Conservation (phyloP, 2,329 filamentous ascomycete genomes). For the Teratosphaeria zuluensis region DNA sequence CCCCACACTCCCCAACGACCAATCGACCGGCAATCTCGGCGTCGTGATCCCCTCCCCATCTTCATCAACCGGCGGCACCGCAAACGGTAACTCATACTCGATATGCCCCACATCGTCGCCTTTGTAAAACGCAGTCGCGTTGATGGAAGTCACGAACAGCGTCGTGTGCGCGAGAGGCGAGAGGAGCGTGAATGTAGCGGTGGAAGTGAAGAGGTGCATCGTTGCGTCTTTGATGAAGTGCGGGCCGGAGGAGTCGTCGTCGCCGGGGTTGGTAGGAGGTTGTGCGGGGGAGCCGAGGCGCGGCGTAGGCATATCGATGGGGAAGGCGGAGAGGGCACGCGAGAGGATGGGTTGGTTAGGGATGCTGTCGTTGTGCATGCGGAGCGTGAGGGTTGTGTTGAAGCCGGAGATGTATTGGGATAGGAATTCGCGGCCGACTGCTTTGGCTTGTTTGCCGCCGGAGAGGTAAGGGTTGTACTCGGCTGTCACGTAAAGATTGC, state of each 20-base stretch:
- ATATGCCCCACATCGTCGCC: slow-evolving; percentile 71
- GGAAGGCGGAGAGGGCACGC: slow-evolving; percentile 60
- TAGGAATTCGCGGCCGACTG: slow-evolving; percentile 61
- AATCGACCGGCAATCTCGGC: slow-evolving; percentile 71
- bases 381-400: slow-evolving; percentile 71
- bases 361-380: slow-evolving; percentile 61
- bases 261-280: slow-evolving; percentile 25
- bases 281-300: slow-evolving; percentile 42
- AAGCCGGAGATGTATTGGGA: slow-evolving; percentile 81
- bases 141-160: slow-evolving; percentile 66
- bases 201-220: slow-evolving; percentile 77
- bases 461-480: slow-evolving; percentile 62
- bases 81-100: slow-evolving; percentile 62
- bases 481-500: slow-evolving; percentile 55
- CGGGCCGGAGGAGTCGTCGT: slow-evolving; percentile 39
- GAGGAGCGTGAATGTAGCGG: slow-evolving; percentile 70
- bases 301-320: slow-evolving; percentile 63
- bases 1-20: slow-evolving; percentile 67
- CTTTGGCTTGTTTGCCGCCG: slow-evolving; percentile 51
- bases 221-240: slow-evolving; percentile 79
- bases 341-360: slow-evolving; percentile 65
- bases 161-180: slow-evolving; percentile 68
- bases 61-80: slow-evolving; percentile 50
- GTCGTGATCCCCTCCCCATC: slow-evolving; percentile 53
- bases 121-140: slow-evolving; percentile 75